These are phyloP conservation scores for Plasmodium adleri DNA, from an alignment of 169 alveolate species.

Conservation along the genomic window DNA sequence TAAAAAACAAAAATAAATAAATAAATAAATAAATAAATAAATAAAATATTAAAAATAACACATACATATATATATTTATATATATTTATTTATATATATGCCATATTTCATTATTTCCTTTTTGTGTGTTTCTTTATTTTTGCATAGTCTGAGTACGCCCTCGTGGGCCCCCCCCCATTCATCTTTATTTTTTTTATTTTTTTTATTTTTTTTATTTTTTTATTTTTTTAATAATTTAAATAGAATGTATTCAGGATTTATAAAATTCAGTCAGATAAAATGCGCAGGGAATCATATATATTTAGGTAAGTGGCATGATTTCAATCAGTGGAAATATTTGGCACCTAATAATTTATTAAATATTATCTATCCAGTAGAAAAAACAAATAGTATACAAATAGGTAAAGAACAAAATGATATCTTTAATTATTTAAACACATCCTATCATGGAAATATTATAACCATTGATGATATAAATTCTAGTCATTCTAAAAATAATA, in stretches of 20 bases:
- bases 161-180: no score
- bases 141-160: no score
- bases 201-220: no score
- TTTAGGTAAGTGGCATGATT: slow-evolving; percentile 87
- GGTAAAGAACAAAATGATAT: slow-evolving; percentile 79
- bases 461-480: slow-evolving; percentile 84
- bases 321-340: slow-evolving; percentile 83
- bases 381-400: slow-evolving; percentile 77
- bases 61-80: no score
- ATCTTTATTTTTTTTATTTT: no score
- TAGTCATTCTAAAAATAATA: slow-evolving; percentile 52
- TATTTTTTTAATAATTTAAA: no score
- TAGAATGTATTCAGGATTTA: slow-evolving; percentile 57
- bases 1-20: no score
- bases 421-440: slow-evolving; percentile 79
- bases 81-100: no score
- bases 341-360: slow-evolving; percentile 84
- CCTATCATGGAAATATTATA: slow-evolving; percentile 79
- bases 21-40: no score
- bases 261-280: slow-evolving; percentile 28
- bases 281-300: slow-evolving; percentile 70
- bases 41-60: no score
- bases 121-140: no score
- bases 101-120: no score
- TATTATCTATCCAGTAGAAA: slow-evolving; percentile 84